Base-by-base conservation (phyloP, 2,329 filamentous ascomycete genomes). In the Sporothrix pseudoabietina region DNA sequence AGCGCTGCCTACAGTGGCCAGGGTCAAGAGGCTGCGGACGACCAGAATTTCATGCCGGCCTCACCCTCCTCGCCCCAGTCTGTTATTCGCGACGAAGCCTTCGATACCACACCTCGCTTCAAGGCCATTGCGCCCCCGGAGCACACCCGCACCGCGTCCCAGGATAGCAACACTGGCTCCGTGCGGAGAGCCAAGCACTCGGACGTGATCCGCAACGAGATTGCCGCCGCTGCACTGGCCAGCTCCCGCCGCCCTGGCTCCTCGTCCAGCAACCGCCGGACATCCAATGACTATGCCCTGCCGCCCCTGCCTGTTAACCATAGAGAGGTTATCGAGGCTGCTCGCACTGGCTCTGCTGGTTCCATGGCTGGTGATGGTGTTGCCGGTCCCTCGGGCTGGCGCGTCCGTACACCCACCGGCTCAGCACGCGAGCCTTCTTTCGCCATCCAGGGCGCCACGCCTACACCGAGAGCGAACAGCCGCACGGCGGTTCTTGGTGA, bases 291-390 rank as follows among this genome's bases (percentile, higher is more conserved):
- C 49, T 65, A 35, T 22, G 80, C 83, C 41, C 79, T 83, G 84
- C 94, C 94, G 52, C 94, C 94, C 44, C 85, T 98, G 74, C 95
- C 94, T 55, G 78, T 85, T 14, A 94, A 98, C 80, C 94, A 97
- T 80, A 92, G 89, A 77, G 89, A 96, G 82, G 90, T 88, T 73
- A 97, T 98, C 77, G 91, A 95, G 78, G 93, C 93, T 68, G 93
- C 92, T 54, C 90, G 89, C 75, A 85, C 87, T 39, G 83, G 84
- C 30, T 89, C 88, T 5, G 82, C 86, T 75, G 78, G 86, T 0
- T 74, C 74, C 2, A 35, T 59, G 54, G 49, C 30, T 30, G 71
- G 44, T 77, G 79, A 76, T 77, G 79, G 76, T 41, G 76, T 75
- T 8, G 14, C 54, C 8, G 69, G 30, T 2, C 68, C 69, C 5